Conservation (phyloP, 768 basidiomycete species). For the Phylloporus arenicola region DNA sequence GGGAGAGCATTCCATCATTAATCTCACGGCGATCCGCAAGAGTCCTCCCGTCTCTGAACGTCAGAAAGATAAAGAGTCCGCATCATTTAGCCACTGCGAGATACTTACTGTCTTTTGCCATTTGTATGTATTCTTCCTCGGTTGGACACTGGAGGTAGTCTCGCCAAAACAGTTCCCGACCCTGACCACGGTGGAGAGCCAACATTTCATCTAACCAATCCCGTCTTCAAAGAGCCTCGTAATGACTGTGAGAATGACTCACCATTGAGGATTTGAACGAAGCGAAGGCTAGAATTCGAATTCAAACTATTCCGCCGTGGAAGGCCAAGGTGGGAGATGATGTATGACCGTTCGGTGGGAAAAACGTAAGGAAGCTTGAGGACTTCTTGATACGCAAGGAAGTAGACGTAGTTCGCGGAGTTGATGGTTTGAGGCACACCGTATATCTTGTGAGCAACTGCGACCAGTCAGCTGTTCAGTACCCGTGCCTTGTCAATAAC, state of each 20-base stretch:
- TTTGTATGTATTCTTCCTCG: slow-evolving; percentile 89
- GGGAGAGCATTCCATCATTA: slow-evolving; percentile 85
- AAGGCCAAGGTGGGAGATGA: slow-evolving; percentile 33
- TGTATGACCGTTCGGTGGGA: slow-evolving; percentile 17
- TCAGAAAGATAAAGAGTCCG: not conserved
- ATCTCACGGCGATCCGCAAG: slow-evolving; percentile 83
- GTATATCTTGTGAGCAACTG: slow-evolving; percentile 95
- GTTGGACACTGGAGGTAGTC: slow-evolving; percentile 86
- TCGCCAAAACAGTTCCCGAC: slow-evolving; percentile 89
- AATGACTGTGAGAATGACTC: slow-evolving; percentile 6
- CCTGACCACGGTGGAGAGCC: slow-evolving; percentile 89
- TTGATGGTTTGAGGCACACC: slow-evolving; percentile 97
- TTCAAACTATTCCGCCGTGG: not conserved
- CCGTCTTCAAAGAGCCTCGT: not conserved
- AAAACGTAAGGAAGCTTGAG: slow-evolving; percentile 32
- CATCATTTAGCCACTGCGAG: not conserved
- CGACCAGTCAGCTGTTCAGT: not conserved
- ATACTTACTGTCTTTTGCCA: slow-evolving; percentile 89
- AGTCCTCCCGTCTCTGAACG: slow-evolving; percentile 87
- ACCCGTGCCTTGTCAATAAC: not conserved
- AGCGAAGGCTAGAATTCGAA: slow-evolving; percentile 35
- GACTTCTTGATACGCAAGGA: slow-evolving; percentile 84
- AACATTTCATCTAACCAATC: slow-evolving; percentile 54
- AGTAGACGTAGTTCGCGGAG: slow-evolving; percentile 94
- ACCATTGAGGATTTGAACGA: slow-evolving; percentile 77